Percentiles rank a stretch among this genome's conserved stretches.
phyloP scores from a whole-genome alignment of 2,329 filamentous ascomycete species.

The Dendrostoma leiphaemia region DNA sequence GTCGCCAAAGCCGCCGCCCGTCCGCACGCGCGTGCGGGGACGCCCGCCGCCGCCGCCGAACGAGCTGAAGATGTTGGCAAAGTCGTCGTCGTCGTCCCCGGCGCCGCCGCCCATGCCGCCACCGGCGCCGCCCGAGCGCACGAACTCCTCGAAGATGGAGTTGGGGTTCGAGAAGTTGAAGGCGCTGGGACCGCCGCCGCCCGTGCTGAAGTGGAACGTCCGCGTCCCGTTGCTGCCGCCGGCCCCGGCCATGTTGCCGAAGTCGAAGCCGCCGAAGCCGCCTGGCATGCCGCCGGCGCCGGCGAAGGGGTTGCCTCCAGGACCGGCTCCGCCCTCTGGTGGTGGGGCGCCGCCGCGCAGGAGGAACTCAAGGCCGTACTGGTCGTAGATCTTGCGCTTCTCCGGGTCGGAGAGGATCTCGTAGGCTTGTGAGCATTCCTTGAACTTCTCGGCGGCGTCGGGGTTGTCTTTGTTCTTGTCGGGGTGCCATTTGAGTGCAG shows the following conservation, averaged over 20 bases:
- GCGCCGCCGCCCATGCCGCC: constrained; percentile 38
- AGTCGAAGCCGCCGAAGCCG: constrained; percentile 54
- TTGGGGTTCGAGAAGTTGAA: constrained; percentile 84
- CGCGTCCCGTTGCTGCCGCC: constrained; percentile 45
- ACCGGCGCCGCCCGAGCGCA: constrained; percentile 58
- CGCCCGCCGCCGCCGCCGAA: constrained; percentile 44
- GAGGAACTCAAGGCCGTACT: constrained; percentile 91
- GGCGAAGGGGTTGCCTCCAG: constrained; percentile 58
- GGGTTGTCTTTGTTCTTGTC: constrained; percentile 98
- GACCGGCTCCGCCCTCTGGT: constrained; percentile 52
- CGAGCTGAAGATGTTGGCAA: constrained; percentile 54
- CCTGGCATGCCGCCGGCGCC: constrained; percentile 55
- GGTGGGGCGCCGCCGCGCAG: constrained; percentile 73
- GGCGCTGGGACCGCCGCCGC: constrained; percentile 54
- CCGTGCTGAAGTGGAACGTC: constrained; percentile 65
- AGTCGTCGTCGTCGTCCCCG: constrained; percentile 46
- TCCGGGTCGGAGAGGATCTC: constrained; percentile 97
- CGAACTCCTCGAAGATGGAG: constrained; percentile 81
- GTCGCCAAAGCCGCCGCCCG: constrained; percentile 38
- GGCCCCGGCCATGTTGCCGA: constrained; percentile 39
- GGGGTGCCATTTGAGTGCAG: constrained; percentile 87
- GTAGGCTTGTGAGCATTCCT: constrained; percentile 96
- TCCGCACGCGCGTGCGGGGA: constrained; percentile 38
- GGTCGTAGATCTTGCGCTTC: constrained; percentile 93
- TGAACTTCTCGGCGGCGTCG: constrained; percentile 87